Evolutionary conservation across 805 yeast genomes (phyloP), one percentile per base, ranked within the genome.

Genomic region (Starmerella geochares): DNA sequence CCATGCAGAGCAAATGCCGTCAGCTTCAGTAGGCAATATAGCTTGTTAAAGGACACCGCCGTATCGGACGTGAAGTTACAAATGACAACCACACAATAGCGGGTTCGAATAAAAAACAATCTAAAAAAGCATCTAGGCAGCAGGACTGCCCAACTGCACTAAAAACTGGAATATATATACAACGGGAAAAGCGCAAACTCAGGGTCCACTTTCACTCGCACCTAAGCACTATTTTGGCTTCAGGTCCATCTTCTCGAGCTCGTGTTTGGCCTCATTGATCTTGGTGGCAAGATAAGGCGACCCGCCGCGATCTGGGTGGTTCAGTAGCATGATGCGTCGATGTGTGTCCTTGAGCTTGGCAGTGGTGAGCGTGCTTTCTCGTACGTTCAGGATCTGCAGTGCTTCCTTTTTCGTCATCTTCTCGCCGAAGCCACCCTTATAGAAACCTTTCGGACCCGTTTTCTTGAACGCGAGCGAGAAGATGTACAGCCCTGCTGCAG

Each of bases 371-470:
- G 67, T 60, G 32, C 67, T 58, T 47, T 70, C 74, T 24, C 69
- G 56, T 59, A 87, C 70, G 60, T 82, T 83, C 58, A 90, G 75
- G 27, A 90, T 84, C 62, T 78, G 87, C 53, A 87, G 72, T 3
- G 96, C 96, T 64, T 90, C 98, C 58, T 77, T 81, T 40, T 88
- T 81, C 51, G 76, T 75, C 95, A 90, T 86, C 66, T 90, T 92
- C n/a, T 77, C 65, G 32, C 88, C 96, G 67, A 90, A 90, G 1
- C 95, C 86, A 50, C 97, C 98, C 64, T 80, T 86, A 63, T 73
- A 70, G 62, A 80, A 90, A 19, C 82, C 78, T 56, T 78, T 76
- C n/a, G 86, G 83, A 54, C 79, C 82, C 35, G 60, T 50, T 48
- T 62, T 63, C 40, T 61, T 55, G 54, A 67, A 59, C 23, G 65